A percentile compares a stretch with the other conserved stretches of the same genome.
phyloP scores from a whole-genome alignment of 805 yeast species.

The Blastobotrys attinorum region DNA sequence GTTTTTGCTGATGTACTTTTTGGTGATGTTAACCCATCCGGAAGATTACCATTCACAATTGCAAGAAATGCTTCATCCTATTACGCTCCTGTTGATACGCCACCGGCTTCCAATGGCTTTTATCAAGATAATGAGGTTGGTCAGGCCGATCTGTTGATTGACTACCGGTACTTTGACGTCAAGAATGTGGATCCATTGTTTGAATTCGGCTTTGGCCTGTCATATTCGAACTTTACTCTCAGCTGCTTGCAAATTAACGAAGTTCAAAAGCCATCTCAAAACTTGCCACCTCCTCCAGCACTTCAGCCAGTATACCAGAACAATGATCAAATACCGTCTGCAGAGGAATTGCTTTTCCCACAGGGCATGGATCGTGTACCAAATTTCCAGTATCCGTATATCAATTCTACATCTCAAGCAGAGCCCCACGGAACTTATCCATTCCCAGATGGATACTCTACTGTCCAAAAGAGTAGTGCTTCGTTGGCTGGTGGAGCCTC shows the following conservation, averaged over 20 bases:
- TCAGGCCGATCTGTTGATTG: slow-evolving; percentile 41
- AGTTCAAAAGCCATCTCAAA: slow-evolving; percentile 36
- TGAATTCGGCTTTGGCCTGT: slow-evolving; percentile 57
- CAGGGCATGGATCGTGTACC: slow-evolving; percentile 48
- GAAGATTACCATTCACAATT: slow-evolving; percentile 54
- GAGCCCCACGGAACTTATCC: slow-evolving; percentile 29
- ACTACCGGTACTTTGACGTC: slow-evolving; percentile 52
- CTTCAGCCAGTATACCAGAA: too few relatives aligned
- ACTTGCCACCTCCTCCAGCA: slow-evolving; percentile 38
- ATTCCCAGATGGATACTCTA: too few relatives aligned
- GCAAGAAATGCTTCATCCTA: too few relatives aligned
- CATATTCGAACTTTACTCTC: slow-evolving; percentile 40
- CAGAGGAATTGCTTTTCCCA: slow-evolving; percentile 34
- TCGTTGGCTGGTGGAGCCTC: slow-evolving; percentile 31
- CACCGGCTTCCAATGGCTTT: slow-evolving; percentile 33
- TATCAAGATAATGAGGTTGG: too few relatives aligned
- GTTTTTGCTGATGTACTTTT: slow-evolving; percentile 50
- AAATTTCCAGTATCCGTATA: slow-evolving; percentile 45
- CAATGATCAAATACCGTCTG: slow-evolving; percentile 26
- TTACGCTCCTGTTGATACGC: slow-evolving; percentile 39
- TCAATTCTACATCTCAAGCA: slow-evolving; percentile 28
- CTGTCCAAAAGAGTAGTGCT: slow-evolving; percentile 23
- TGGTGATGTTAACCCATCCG: slow-evolving; percentile 55
- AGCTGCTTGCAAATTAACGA: too few relatives aligned
- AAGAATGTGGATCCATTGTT: slow-evolving; percentile 47